Conservation (phyloP, 805 yeast genomes). For the Starmerella roubikii region DNA sequence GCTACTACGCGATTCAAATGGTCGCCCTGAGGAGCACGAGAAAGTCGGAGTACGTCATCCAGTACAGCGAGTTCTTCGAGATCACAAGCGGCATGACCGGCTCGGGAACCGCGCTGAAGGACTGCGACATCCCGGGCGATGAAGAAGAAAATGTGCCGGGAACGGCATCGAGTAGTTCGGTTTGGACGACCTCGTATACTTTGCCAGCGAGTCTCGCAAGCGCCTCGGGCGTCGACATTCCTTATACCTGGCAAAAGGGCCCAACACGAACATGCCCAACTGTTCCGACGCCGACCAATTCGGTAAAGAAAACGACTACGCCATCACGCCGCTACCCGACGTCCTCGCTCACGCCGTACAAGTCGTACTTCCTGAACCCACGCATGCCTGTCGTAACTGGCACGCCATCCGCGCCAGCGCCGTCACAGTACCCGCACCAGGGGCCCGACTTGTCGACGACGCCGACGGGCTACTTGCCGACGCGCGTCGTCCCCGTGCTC, state of each 20-base stretch:
- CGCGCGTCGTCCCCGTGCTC: conserved; percentile 29
- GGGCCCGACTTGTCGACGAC: conserved; percentile 52
- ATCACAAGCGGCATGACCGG: conserved; percentile 64
- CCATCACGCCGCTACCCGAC: conserved; percentile 59
- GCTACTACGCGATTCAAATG: conserved; percentile 56
- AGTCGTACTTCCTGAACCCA: conserved; percentile 36
- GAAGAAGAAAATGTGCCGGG: conserved; percentile 9
- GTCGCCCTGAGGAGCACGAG: conserved; percentile 48
- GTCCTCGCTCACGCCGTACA: conserved; percentile 49
- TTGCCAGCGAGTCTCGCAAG: conserved; percentile 6
- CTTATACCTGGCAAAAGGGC: conserved; percentile 74
- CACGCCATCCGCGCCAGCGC: conserved; percentile 66
- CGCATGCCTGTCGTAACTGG: conserved; percentile 40
- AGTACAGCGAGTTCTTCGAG: conserved; percentile 29
- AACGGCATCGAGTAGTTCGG: conserved; percentile 9
- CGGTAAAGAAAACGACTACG: conserved; percentile 41
- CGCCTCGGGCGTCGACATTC: conserved; percentile 27
- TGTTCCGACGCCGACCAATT: conserved; percentile 76
- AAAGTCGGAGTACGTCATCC: conserved; percentile 29
- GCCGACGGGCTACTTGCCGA: conserved; percentile 48
- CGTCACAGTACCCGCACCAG: conserved; percentile 47
- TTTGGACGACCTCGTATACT: conserved; percentile 14
- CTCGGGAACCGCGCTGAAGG: conserved; percentile 19
- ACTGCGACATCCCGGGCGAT: conserved; percentile 5
- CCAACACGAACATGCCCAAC: conserved; percentile 73